These are phyloP conservation scores for Chalciporus sp. DNA, from an alignment of 1,284 basidiomycete genomes.

Conservation along the genomic window DNA sequence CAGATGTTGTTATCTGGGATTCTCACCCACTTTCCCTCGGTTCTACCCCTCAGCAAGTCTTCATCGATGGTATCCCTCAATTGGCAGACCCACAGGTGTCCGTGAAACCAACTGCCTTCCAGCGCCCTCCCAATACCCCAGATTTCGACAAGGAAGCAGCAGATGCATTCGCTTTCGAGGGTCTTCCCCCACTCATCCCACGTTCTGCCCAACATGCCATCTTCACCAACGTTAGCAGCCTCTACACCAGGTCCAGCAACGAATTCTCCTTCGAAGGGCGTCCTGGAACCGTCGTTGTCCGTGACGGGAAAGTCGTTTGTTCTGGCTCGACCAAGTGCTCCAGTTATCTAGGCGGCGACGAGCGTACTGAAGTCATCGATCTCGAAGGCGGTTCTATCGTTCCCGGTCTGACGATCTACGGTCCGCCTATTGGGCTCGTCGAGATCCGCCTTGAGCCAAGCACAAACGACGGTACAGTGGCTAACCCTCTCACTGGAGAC, in stretches of 20 bases:
- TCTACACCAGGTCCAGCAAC: slow-evolving; percentile 12
- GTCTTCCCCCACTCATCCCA: slow-evolving; percentile 60
- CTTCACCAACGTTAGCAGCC: slow-evolving; percentile 22
- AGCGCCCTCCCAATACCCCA: slow-evolving; percentile 46
- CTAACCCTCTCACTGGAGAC: slow-evolving; percentile 50
- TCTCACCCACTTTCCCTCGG: slow-evolving; percentile 58
- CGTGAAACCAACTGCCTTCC: slow-evolving; percentile 37
- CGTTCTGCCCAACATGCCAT: slow-evolving; percentile 24
- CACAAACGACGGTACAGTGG: slow-evolving; percentile 64
- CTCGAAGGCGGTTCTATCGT: slow-evolving; percentile 50
- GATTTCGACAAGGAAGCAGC: slow-evolving; percentile 61
- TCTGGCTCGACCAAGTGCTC: slow-evolving; percentile 21
- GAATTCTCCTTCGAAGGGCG: slow-evolving; percentile 19
- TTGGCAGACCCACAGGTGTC: slow-evolving; percentile 42
- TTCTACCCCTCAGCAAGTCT: slow-evolving; percentile 59
- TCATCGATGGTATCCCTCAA: slow-evolving; percentile 69
- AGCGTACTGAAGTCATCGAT: slow-evolving; percentile 36
- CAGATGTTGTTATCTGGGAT: slow-evolving; percentile 49
- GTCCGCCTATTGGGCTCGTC: slow-evolving; percentile 62
- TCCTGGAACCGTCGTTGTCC: slow-evolving; percentile 44
- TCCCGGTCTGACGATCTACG: slow-evolving; percentile 65
- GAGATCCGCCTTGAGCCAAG: slow-evolving; percentile 67
- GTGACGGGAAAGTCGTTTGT: slow-evolving; percentile 48
- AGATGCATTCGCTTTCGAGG: slow-evolving; percentile 57
- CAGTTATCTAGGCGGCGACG: slow-evolving; percentile 25